These are phyloP conservation scores for Thalassiosira allenii DNA, from an alignment of 352 stramenopile species.

Conservation along the genomic window DNA sequence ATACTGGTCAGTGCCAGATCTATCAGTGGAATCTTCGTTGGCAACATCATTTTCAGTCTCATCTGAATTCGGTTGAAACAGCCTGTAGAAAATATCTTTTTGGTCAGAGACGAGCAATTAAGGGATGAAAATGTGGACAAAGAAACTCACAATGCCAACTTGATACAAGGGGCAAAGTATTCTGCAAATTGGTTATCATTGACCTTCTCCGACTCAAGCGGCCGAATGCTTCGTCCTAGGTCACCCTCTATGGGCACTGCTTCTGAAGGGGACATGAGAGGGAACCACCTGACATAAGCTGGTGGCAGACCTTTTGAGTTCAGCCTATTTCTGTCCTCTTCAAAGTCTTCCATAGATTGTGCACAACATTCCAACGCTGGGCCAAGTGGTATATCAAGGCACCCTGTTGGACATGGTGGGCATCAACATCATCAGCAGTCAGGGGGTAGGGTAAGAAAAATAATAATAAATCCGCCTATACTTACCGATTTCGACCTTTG, in stretches of 20 bases:
- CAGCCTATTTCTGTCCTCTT: slow-evolving; percentile 54
- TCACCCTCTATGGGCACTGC: slow-evolving; percentile 76
- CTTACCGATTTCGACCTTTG: slow-evolving; percentile 82
- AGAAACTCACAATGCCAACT: slow-evolving; percentile 67
- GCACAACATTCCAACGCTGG: slow-evolving; percentile 76
- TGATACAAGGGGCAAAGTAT: slow-evolving; percentile 84
- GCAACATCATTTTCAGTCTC: slow-evolving; percentile 20
- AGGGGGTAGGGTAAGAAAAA: too few relatives aligned
- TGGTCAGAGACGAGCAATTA: slow-evolving; percentile 17
- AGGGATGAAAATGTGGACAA: neutral
- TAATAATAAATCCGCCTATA: too few relatives aligned
- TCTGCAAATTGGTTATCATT: slow-evolving; percentile 79
- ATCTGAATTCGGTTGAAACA: slow-evolving; percentile 57
- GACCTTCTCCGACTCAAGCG: slow-evolving; percentile 78
- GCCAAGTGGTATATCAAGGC: slow-evolving; percentile 79
- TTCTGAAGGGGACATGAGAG: slow-evolving; percentile 76
- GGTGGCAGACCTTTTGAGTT: slow-evolving; percentile 37
- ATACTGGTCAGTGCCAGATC: slow-evolving; percentile 64
- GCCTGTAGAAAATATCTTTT: slow-evolving; percentile 27
- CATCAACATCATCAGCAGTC: too few relatives aligned
- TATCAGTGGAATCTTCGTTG: neutral
- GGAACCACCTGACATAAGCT: slow-evolving; percentile 83
- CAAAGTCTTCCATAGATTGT: slow-evolving; percentile 65
- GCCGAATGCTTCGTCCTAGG: slow-evolving; percentile 68
- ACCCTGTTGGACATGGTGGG: too few relatives aligned